Conservation (phyloP, 192 early-diverging fungal genomes). For the Backusella macrospora region DNA sequence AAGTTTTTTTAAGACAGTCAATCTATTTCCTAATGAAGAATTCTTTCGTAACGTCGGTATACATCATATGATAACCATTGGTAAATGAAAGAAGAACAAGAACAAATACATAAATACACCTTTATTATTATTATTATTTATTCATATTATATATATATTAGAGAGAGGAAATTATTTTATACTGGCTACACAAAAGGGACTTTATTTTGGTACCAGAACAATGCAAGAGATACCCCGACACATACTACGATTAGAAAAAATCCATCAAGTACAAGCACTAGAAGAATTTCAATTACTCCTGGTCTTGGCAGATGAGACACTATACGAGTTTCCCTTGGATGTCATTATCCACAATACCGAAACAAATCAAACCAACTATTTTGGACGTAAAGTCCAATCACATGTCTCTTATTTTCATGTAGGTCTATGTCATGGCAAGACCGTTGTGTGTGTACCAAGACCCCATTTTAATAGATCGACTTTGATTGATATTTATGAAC, state of each 20-base stretch:
- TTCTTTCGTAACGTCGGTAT: slow-evolving; percentile 55
- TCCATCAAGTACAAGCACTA: slow-evolving; percentile 83
- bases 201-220: slow-evolving; percentile 31
- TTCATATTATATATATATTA: background rate
- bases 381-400: slow-evolving; percentile 55
- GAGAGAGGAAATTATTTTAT: slow-evolving; percentile 63
- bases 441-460: slow-evolving; percentile 66
- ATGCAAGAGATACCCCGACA: slow-evolving; percentile 22
- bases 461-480: slow-evolving; percentile 65
- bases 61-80: slow-evolving; percentile 54
- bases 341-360: slow-evolving; percentile 43
- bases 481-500: slow-evolving; percentile 75
- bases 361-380: slow-evolving; percentile 7
- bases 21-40: background rate
- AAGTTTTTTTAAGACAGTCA: background rate
- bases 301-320: slow-evolving; percentile 73
- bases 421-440: slow-evolving; percentile 56
- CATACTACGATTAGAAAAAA: slow-evolving; percentile 69
- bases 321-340: slow-evolving; percentile 58
- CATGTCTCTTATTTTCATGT: slow-evolving; percentile 73
- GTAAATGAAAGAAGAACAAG: slow-evolving; percentile 3
- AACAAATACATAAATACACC: background rate
- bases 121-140: no score
- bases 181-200: slow-evolving; percentile 82
- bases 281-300: slow-evolving; percentile 77